A percentile compares a stretch with the other conserved stretches of the same genome.
Evolutionary conservation across 2,329 filamentous ascomycete genomes (phyloP).

Genomic region (Pyrenochaeta sp.): DNA sequence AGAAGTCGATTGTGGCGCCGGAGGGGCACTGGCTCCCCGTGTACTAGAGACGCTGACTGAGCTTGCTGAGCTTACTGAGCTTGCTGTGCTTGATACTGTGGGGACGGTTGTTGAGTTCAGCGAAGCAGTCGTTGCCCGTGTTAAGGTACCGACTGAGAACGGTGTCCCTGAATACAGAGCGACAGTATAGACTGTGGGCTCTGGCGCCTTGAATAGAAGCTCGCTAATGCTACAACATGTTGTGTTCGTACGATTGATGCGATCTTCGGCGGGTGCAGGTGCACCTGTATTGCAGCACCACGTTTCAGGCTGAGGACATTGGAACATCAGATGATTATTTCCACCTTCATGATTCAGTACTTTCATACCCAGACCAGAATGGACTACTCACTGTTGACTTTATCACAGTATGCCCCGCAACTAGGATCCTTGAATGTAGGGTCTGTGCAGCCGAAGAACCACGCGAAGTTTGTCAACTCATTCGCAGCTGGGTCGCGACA

Average conservation of each 20-base stretch:
- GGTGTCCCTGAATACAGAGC: background rate
- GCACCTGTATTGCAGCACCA: conserved; percentile 8
- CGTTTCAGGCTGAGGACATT: conserved; percentile 1
- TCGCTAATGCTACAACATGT: conserved; percentile 5
- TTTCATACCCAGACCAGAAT: background rate
- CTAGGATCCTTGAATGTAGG: background rate
- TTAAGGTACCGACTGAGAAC: background rate
- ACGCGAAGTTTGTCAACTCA: conserved; percentile 3
- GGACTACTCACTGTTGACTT: background rate
- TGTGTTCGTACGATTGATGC: conserved; percentile 2
- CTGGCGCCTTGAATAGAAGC: background rate
- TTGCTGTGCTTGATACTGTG: no score
- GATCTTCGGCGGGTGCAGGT: background rate
- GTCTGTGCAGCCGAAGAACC: conserved; percentile 6
- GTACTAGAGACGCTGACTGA: background rate
- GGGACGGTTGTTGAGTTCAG: background rate
- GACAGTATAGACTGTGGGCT: conserved; percentile 1
- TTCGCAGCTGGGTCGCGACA: conserved; percentile 2
- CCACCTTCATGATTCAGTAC: background rate
- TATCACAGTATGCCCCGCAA: conserved; percentile 4
- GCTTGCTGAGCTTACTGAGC: no score
- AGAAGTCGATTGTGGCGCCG: background rate
- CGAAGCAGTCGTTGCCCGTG: background rate
- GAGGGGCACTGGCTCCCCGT: background rate
- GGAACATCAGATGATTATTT: conserved; percentile 2